A percentile compares a stretch with the other conserved stretches of the same genome.
These are phyloP conservation scores for Phytophthora constricta DNA, from an alignment of 352 stramenopile genomes.

Conservation along the genomic window DNA sequence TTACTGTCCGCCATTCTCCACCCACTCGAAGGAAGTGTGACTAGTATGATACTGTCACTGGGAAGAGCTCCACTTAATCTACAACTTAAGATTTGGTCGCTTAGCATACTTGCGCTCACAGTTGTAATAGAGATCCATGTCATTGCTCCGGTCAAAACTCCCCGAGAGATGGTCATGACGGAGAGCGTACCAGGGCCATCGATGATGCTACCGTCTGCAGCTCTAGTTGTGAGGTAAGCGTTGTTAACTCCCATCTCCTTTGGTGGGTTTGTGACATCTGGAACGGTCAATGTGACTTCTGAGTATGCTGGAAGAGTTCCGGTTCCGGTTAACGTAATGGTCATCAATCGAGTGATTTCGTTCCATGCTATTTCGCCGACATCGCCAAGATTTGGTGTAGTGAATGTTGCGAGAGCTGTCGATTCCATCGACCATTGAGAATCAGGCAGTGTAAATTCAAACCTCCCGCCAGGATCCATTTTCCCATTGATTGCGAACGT, in stretches of 20 bases:
- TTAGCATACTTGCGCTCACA: constrained; percentile 58
- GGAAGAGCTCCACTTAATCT: constrained; percentile 57
- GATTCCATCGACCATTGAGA: constrained; percentile 46
- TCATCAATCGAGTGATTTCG: constrained; percentile 33
- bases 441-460: constrained; percentile 59
- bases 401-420: constrained; percentile 39
- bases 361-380: constrained; percentile 46
- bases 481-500: constrained; percentile 53
- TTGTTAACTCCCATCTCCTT: constrained; percentile 58
- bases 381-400: constrained; percentile 36
- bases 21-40: constrained; percentile 44
- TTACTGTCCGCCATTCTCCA: constrained; percentile 40
- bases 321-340: constrained; percentile 35
- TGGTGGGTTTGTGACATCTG: constrained; percentile 53
- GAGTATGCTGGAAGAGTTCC: constrained; percentile 38
- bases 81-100: constrained; percentile 51
- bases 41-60: constrained; percentile 52
- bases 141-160: constrained; percentile 41
- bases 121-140: constrained; percentile 46
- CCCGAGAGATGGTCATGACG: constrained; percentile 47
- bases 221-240: constrained; percentile 44
- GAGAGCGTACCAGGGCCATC: constrained; percentile 58
- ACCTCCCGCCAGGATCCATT: constrained; percentile 40
- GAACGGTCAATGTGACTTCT: constrained; percentile 40
- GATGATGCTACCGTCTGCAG: constrained; percentile 44